Base-by-base conservation (phyloP, 495 filamentous ascomycete genomes). In the Aspergillus nidulans region DNA sequence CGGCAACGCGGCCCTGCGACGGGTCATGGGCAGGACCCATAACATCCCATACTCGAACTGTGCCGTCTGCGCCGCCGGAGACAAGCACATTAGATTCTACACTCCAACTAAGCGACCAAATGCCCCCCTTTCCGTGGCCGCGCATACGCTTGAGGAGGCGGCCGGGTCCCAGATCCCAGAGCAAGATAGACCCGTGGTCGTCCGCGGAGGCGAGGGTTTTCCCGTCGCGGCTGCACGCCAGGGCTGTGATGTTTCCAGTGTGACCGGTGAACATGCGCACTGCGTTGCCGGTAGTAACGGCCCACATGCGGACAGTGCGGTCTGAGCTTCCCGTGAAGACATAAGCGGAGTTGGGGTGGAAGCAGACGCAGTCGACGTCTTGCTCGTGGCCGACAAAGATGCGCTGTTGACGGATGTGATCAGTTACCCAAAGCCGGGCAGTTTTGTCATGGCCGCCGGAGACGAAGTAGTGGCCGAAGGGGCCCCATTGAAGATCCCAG, bases 281-380 rank as follows among this genome's bases (percentile, higher is more conserved):
- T 39, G 88, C 86, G 52, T 85, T 85, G 19, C 94, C 94, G 7
- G 83, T 90, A 1, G 78, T 75, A n/a, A 96, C 77, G n/a, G 88
- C 82, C 92, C 94, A 98, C 92, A 98, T 97, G 18, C 94, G 85
- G 19, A 97, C 89, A 0, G 91, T 91, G 71, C 89, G 89, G 69
- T 98, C 94, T 42, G 79, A 85, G 46, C 88, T 91, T 0, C 86
- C 90, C 1, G 94, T 96, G 72, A 97, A 96, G 45, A 96, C 72
- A 59, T 97, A 97, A 4, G 85, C 82, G 6, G 87, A 88, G 66
- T 97, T 98, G 2, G 92, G 91, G 62, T 98, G 94, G 79, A 91
- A 98, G 15, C 84, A 81, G 19, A 97, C 75, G 38, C 81, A 81
- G 58, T 94, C 92, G 21, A 96, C 89, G 62, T 88, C 85, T 32